Base-by-base conservation (phyloP, 768 basidiomycete species). In the Wakefieldia striispora region DNA sequence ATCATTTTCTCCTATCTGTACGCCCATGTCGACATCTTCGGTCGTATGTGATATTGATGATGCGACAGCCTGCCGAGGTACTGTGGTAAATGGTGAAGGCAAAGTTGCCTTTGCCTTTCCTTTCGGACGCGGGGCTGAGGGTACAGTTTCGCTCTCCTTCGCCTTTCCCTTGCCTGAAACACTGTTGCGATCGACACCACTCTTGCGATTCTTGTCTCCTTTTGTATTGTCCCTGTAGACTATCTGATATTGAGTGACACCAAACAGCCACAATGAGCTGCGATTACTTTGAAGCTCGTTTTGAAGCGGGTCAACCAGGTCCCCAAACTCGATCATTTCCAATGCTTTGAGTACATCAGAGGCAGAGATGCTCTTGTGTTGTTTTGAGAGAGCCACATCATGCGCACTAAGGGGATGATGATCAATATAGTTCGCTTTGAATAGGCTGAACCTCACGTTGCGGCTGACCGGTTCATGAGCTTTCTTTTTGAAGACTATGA, bases 271-370 rank as follows among this genome's bases (percentile, higher is more conserved):
- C n/a, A 34, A 49, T 10, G 24, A 29, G 11, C 33, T 12, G 24
- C 17, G 20, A n/a, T 54, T 49, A 85, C 91, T 70, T 50, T 77
- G 70, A 9, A 92, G 76, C 62, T 92, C 89, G 0, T 60, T 69
- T 52, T 86, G 81, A 4, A 91, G 72, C 37, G 72, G 70, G 29
- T 80, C 78, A 0, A 83, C 78, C 37, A 91, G 70, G 61, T 91
- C 88, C 2, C 81, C 79, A 50, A 92, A 84, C 55, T 91, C 85
- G 31, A 91, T 78, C 47, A 80, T 71, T 61, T 92, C 90, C 9
- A 94, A 76, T 0, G 90, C 94, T 62, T 87, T 90, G 53, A 95
- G 79, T 0, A 97, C 91, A 62, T 95, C 94, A 0, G 91, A 84
- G 0, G 91, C 91, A 6, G 91, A 87, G 37, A 95, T 88, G 50